Evolutionary conservation across 139 green algal species (phyloP), one percentile per base, ranked within the genome.

Genomic region (Dunaliella sp.): DNA sequence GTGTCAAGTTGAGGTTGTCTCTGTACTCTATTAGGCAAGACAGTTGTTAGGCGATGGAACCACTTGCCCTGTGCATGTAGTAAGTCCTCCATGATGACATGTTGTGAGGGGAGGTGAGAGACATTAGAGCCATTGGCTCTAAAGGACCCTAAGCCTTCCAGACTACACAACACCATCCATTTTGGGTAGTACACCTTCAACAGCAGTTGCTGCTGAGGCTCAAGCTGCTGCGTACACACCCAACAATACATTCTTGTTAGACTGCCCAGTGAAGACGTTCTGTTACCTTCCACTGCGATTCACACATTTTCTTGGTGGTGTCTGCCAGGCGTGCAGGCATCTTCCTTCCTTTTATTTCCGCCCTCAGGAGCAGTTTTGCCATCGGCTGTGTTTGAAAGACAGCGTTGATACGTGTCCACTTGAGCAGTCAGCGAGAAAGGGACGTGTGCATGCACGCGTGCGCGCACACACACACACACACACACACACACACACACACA

Each of bases 261-360:
- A 21, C 36, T 33, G 57, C 33, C 36, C 73, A 22, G 7, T 32
- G 12, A 37, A 36, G 36, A 25, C 2, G n/a, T 28, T 3, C 30
- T 31, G 1, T 82, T 38, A 93, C 91, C 91, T 93, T 93, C 91
- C 91, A 93, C 0, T 92, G 38, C 0, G 91, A 91, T 65, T 93
- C 91, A 58, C 84, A 84, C 38, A 92, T 88, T 80, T 93, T 93
- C 0, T 84, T 85, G 65, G 32, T 1, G 1, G 65, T 72, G 38
- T 12, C 30, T 28, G 79, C 24, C 26, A 84, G 75, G 74, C 38
- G 65, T 0, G 81, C 30, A 30, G 78, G 84, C 25, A 74, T 30
- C 80, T 86, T 80, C 1, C 74, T 33, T 25, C 33, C 32, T 3
- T 58, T 1, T 1, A 58, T 81, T 22, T 85, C 21, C 7, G 87